phyloP scores from a whole-genome alignment of 108 stramenopile species.

The Hondaea fermentalgiana region DNA sequence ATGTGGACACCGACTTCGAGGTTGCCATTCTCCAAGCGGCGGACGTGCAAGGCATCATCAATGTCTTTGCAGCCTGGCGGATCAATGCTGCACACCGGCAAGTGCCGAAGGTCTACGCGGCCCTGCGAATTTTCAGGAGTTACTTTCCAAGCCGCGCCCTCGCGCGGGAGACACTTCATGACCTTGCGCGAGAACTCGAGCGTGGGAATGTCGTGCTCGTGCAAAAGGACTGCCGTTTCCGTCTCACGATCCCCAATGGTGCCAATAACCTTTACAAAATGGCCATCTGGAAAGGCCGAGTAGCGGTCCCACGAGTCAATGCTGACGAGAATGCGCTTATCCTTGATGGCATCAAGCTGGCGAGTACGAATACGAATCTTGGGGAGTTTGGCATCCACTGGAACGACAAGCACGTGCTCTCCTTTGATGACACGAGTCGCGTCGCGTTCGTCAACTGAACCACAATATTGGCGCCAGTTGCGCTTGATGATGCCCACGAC shows the following conservation, averaged over 20 bases:
- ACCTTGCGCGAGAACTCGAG: slow-evolving; percentile 87
- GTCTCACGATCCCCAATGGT: slow-evolving; percentile 77
- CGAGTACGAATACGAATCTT: slow-evolving; percentile 69
- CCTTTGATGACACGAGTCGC: background rate
- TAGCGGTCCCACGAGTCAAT: slow-evolving; percentile 83
- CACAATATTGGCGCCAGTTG: slow-evolving; percentile 64
- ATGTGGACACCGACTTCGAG: slow-evolving; percentile 95
- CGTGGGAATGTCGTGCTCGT: slow-evolving; percentile 86
- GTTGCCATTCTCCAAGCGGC: slow-evolving; percentile 51
- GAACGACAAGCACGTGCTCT: slow-evolving; percentile 63
- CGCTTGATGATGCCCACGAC: slow-evolving; percentile 76
- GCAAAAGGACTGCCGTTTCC: slow-evolving; percentile 86
- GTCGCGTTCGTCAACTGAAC: slow-evolving; percentile 56
- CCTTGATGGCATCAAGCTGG: slow-evolving; percentile 60
- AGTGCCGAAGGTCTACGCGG: slow-evolving; percentile 70
- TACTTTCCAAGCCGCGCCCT: slow-evolving; percentile 68
- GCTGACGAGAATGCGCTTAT: slow-evolving; percentile 67
- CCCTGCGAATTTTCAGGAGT: slow-evolving; percentile 60
- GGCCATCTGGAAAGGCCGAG: slow-evolving; percentile 77
- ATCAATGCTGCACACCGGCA: slow-evolving; percentile 90
- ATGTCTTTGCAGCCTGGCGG: slow-evolving; percentile 99
- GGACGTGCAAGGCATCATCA: slow-evolving; percentile 87
- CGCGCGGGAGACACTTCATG: slow-evolving; percentile 88
- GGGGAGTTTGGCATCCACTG: slow-evolving; percentile 75
- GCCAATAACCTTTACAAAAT: slow-evolving; percentile 81